A percentile compares a stretch with the other conserved stretches of the same genome.
phyloP scores from a whole-genome alignment of 73 alveolate genomes.

The Paramecium biaurelia region DNA sequence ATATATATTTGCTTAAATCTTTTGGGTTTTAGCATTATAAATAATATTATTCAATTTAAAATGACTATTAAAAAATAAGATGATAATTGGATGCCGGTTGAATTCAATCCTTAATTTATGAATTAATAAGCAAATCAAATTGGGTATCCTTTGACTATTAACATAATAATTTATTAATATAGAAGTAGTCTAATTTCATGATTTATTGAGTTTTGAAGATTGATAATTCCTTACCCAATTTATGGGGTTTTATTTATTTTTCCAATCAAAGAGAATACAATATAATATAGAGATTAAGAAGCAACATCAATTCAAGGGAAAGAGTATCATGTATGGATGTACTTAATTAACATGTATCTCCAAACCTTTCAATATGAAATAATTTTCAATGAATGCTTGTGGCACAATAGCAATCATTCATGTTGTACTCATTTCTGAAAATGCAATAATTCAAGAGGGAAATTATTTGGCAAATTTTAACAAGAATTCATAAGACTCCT shows the following conservation, averaged over 20 bases:
- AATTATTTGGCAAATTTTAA: conserved; percentile 40
- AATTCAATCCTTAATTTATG: conserved; percentile 69
- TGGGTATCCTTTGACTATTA: conserved; percentile 22
- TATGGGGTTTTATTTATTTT: conserved; percentile 58
- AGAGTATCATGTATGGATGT: not conserved
- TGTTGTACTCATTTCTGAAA: conserved; percentile 50
- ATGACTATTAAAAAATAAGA: not conserved
- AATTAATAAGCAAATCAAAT: conserved; percentile 44
- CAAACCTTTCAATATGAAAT: conserved; percentile 61
- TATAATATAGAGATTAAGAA: conserved; percentile 24
- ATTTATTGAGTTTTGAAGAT: conserved; percentile 62
- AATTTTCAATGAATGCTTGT: conserved; percentile 68
- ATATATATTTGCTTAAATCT: not conserved
- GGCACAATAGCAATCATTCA: conserved; percentile 70
- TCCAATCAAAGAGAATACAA: conserved; percentile 56
- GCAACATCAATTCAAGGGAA: not conserved
- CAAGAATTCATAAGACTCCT: conserved; percentile 4
- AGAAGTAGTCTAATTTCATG: conserved; percentile 35
- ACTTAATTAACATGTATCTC: conserved; percentile 15
- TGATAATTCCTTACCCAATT: conserved; percentile 67
- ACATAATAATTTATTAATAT: not conserved
- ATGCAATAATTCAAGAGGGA: not conserved
- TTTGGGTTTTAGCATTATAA: not conserved
- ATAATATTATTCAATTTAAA: too few species aligned
- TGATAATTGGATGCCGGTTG: conserved; percentile 54